Percentiles rank a stretch among this genome's conserved stretches.
These are phyloP conservation scores for Urtica urens DNA, from an alignment of 306 rosid genomes.

Conservation along the genomic window DNA sequence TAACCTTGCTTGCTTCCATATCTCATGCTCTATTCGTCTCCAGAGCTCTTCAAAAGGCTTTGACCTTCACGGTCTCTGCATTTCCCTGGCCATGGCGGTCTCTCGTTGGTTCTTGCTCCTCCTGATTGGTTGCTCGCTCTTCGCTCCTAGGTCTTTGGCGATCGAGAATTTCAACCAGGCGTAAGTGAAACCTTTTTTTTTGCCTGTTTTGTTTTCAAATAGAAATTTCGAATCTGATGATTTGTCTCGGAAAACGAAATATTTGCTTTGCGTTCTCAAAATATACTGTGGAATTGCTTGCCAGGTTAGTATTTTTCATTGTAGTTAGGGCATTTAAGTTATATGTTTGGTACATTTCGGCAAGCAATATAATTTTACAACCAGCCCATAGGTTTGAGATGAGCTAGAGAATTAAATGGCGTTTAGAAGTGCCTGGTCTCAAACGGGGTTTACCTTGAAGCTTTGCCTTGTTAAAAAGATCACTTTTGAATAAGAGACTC, in stretches of 20 bases:
- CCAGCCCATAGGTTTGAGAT: too few relatives aligned
- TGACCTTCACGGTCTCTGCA: constrained; percentile 18
- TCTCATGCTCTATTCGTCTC: constrained; percentile 16
- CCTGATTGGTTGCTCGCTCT: constrained; percentile 23
- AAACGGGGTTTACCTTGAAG: too few relatives aligned
- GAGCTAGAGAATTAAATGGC: too few relatives aligned
- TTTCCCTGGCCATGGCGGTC: constrained; percentile 32
- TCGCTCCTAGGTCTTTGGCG: constrained; percentile 33
- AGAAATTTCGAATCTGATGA: neutral
- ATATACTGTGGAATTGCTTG: neutral
- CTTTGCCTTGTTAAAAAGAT: too few relatives aligned
- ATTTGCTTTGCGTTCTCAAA: constrained; percentile 4
- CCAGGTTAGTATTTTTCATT: neutral
- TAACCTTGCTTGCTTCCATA: neutral
- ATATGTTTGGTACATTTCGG: too few relatives aligned
- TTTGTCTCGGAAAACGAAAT: constrained; percentile 1
- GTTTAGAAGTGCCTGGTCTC: too few relatives aligned
- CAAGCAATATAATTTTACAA: too few relatives aligned
- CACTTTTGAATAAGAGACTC: too few relatives aligned
- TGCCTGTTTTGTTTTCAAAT: neutral
- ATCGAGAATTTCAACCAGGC: constrained; percentile 52
- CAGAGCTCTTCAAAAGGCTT: constrained; percentile 7
- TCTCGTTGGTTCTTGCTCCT: constrained; percentile 24
- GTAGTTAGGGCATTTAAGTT: too few relatives aligned
- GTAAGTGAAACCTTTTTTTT: constrained; percentile 51